Base-by-base conservation (phyloP, 805 yeast species). In the Saccharomycopsis malanga region DNA sequence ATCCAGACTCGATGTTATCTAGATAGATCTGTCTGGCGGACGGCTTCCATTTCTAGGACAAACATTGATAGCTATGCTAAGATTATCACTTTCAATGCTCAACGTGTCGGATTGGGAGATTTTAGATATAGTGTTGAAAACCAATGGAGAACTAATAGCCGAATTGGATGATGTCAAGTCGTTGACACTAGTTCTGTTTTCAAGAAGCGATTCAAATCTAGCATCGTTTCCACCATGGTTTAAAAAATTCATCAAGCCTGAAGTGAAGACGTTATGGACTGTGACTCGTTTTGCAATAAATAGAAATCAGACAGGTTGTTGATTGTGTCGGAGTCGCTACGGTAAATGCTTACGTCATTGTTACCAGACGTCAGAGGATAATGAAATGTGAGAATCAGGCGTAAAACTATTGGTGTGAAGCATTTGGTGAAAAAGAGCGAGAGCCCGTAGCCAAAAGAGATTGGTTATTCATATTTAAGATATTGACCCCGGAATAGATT, bases 381-480 rank as follows among this genome's bases (percentile, higher is more conserved):
- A 21, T 1, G 48, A 42, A 2, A 17, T 20, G 6, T 46, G 50
- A 15, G 47, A 42, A 15, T 49, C 45, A 22, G 53, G 53, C 18
- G 53, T 49, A 22, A 46, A 34, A 15, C 35, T 32, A 32, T 32
- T 32, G 6, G 36, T 32, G 36, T 32, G 36, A 14, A 18, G 36
- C 6, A n/a, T 32, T 32, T 9, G 36, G 17, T 12, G 36, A 5
- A 32, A 32, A 5, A 6, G 36, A 32, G 6, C 17, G 6, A 18
- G 36, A 9, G 12, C 30, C 30, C 5, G 36, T 10, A 18, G 17
- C 15, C 6, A 32, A 18, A 32, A 32, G 36, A 14, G 17, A n/a
- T n/a, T 32, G 36, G 15, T 32, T 32, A 34, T 45, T 39, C 17
- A 45, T 38, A 37, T 41, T 46, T 9, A 46, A 20, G 12, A 46